A percentile compares a stretch with the other conserved stretches of the same genome.
phyloP scores from a whole-genome alignment of 495 filamentous ascomycete genomes.

The Podospora sp. region DNA sequence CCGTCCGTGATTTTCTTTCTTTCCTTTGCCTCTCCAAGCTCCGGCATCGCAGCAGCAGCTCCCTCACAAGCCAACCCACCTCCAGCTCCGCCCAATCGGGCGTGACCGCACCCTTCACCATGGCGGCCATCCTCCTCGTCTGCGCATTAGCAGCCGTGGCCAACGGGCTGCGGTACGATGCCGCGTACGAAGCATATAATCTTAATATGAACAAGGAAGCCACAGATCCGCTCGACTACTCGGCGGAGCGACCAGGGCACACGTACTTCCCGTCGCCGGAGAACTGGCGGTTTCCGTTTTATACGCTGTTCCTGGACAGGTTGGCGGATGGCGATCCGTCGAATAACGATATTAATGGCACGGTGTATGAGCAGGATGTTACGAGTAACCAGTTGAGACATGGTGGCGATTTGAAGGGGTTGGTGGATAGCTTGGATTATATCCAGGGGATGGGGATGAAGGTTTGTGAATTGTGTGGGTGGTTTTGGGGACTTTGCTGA shows the following conservation, averaged over 20 bases:
- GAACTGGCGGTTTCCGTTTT: slow-evolving; percentile 72
- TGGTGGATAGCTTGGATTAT: slow-evolving; percentile 70
- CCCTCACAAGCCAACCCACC: not conserved
- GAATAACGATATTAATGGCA: slow-evolving; percentile 73
- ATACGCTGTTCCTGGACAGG: slow-evolving; percentile 68
- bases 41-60: not conserved
- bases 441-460: slow-evolving; percentile 74
- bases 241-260: slow-evolving; percentile 60
- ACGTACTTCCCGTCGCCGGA: slow-evolving; percentile 60
- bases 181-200: slow-evolving; percentile 56
- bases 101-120: slow-evolving; percentile 17
- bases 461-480: slow-evolving; percentile 15
- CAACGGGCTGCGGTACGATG: slow-evolving; percentile 57
- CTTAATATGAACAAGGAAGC: slow-evolving; percentile 65
- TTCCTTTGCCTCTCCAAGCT: not conserved
- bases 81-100: slow-evolving; percentile 20
- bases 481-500: not conserved
- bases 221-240: slow-evolving; percentile 61
- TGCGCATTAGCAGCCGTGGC: slow-evolving; percentile 17
- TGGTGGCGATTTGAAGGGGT: slow-evolving; percentile 67
- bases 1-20: not conserved
- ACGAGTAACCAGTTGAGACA: slow-evolving; percentile 68
- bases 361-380: slow-evolving; percentile 68
- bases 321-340: slow-evolving; percentile 71
- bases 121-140: slow-evolving; percentile 22